Percentiles rank a stretch among this genome's conserved stretches.
phyloP scores from a whole-genome alignment of 345 rosid genomes.

The Brassica cretica region DNA sequence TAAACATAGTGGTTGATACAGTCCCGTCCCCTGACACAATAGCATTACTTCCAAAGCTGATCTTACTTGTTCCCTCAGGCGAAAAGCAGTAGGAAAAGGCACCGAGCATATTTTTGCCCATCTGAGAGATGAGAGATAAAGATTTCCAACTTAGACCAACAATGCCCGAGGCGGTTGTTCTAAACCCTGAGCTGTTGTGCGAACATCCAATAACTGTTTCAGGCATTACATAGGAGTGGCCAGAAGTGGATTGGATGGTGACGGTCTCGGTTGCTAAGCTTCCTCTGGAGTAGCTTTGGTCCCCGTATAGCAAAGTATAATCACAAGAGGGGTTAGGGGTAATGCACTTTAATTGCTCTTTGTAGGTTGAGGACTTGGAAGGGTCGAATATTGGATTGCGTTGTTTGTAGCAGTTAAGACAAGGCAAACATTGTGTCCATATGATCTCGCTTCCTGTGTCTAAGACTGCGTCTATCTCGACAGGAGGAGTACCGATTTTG shows the following conservation, averaged over 20 bases:
- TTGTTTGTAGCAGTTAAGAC: conserved; percentile 10
- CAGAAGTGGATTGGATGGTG: conserved; percentile 15
- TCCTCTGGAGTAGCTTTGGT: background rate
- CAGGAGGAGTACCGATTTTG: conserved; percentile 24
- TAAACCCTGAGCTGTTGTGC: conserved; percentile 1
- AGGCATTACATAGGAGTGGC: conserved; percentile 14
- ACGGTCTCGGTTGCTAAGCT: background rate
- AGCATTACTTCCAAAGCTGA: background rate
- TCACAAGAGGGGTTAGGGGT: background rate
- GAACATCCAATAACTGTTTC: conserved; percentile 14
- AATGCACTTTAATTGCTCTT: conserved; percentile 41
- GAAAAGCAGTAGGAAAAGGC: conserved; percentile 19
- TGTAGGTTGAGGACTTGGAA: background rate
- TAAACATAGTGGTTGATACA: conserved; percentile 1
- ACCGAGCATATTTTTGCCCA: background rate
- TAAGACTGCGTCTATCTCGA: background rate
- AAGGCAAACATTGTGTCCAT: conserved; percentile 33
- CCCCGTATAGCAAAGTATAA: background rate
- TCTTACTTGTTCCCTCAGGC: conserved; percentile 11
- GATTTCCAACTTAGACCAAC: conserved; percentile 1
- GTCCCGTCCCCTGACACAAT: conserved; percentile 4
- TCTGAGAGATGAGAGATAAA: conserved; percentile 10
- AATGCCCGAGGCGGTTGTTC: background rate
- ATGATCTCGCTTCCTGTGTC: conserved; percentile 17
- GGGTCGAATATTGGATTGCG: conserved; percentile 10